Percentiles rank a stretch among this genome's conserved stretches.
Conservation (phyloP, 768 basidiomycete species). For the Pleurotus eryngii region DNA sequence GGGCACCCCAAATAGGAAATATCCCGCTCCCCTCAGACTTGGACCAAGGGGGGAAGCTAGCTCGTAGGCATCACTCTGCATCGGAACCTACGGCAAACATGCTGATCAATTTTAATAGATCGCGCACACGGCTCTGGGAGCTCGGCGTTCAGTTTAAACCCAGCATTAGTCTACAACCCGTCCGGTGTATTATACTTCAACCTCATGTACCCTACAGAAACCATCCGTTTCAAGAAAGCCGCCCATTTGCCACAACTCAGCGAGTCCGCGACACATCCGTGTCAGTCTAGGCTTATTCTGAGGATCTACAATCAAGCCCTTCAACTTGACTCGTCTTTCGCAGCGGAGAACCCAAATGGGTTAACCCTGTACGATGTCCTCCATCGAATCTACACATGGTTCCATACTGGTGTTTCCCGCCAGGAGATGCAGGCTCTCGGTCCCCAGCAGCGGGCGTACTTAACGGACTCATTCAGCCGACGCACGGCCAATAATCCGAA, state of each 20-base stretch:
- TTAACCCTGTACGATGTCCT: slow-evolving; percentile 16
- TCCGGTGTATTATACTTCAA: slow-evolving; percentile 15
- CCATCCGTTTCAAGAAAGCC: slow-evolving; percentile 11
- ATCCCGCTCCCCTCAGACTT: slow-evolving; percentile 3
- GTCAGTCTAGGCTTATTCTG: slow-evolving; percentile 7
- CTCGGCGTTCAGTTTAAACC: slow-evolving; percentile 7
- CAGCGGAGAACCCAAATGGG: slow-evolving; percentile 13
- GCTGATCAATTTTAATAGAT: neutral
- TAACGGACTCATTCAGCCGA: slow-evolving; percentile 9
- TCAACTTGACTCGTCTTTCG: slow-evolving; percentile 3
- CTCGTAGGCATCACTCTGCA: neutral
- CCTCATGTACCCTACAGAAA: slow-evolving; percentile 10
- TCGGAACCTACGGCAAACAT: neutral
- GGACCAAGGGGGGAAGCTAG: neutral
- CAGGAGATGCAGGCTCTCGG: slow-evolving; percentile 12
- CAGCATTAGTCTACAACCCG: slow-evolving; percentile 15
- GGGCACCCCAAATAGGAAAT: slow-evolving; percentile 7
- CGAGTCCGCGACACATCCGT: slow-evolving; percentile 11
- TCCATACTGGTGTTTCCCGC: slow-evolving; percentile 11
- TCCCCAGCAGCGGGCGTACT: slow-evolving; percentile 1
- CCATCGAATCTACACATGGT: slow-evolving; percentile 9
- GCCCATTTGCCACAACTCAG: slow-evolving; percentile 7
- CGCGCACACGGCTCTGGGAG: neutral
- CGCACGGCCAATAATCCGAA: slow-evolving; percentile 10
- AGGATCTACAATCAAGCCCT: slow-evolving; percentile 1